Evolutionary conservation across 257 asterid genomes (phyloP).

Genomic region (Anisodus acutangulus): DNA sequence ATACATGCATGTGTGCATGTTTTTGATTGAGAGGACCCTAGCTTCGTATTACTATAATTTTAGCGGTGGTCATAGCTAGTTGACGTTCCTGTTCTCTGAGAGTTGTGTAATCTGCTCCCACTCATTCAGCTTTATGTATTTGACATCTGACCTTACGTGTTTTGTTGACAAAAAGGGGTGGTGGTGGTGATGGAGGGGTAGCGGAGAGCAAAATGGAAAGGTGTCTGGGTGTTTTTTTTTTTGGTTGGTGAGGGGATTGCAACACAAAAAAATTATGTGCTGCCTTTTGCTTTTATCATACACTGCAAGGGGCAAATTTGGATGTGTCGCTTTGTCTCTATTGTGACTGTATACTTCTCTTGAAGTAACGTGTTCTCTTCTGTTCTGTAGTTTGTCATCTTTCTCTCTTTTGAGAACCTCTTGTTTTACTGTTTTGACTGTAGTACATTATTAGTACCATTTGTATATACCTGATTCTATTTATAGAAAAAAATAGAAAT

Average conservation of each 20-base stretch:
- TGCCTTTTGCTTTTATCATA: slow-evolving; percentile 14
- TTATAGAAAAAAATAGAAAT: too few relatives aligned
- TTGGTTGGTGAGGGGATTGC: background rate
- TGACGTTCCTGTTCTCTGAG: background rate
- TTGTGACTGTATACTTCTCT: background rate
- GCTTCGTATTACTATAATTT: background rate
- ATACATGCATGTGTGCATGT: background rate
- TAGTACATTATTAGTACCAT: background rate
- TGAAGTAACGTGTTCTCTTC: background rate
- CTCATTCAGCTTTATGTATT: background rate
- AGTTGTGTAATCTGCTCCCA: background rate
- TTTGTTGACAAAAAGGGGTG: background rate
- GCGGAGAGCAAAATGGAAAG: background rate
- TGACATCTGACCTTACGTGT: background rate
- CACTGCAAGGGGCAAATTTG: background rate
- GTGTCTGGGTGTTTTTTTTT: background rate
- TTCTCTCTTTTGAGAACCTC: background rate
- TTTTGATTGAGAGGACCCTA: background rate
- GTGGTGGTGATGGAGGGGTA: background rate
- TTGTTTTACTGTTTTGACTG: background rate
- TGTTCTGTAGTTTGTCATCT: background rate
- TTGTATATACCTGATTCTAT: too few relatives aligned
- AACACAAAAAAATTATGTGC: background rate
- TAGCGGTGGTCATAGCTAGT: background rate
- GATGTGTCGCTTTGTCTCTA: background rate